Conservation (phyloP, 2,329 filamentous ascomycete genomes). For the Alternaria atra region DNA sequence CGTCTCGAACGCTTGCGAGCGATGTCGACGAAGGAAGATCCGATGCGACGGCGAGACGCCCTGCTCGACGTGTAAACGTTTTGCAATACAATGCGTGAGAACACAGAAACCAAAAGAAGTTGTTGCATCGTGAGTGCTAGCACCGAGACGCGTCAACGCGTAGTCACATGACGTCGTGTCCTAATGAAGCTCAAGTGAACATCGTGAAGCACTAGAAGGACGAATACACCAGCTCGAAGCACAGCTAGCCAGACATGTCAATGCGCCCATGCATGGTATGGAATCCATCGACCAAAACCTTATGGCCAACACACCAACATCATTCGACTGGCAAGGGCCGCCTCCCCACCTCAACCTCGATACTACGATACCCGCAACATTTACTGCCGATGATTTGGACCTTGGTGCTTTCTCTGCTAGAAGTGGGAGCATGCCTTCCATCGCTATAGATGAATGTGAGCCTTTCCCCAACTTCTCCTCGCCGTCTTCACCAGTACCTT, state of each 20-base stretch:
- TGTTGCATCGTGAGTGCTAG: slow-evolving; percentile 46
- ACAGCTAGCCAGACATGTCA: slow-evolving; percentile 47
- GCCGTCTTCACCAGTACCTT: slow-evolving; percentile 49
- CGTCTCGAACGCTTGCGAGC: slow-evolving; percentile 50
- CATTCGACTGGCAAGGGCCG: slow-evolving; percentile 44
- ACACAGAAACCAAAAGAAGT: slow-evolving; percentile 49
- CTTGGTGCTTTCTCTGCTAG: slow-evolving; percentile 36
- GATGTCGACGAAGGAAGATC: slow-evolving; percentile 49
- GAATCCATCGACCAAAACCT: slow-evolving; percentile 43
- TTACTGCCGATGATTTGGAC: slow-evolving; percentile 35
- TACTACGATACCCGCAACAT: slow-evolving; percentile 37
- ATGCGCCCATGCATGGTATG: slow-evolving; percentile 49
- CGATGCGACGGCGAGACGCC: slow-evolving; percentile 50
- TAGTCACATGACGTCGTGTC: slow-evolving; percentile 32
- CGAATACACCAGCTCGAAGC: slow-evolving; percentile 51
- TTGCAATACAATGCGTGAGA: slow-evolving; percentile 48
- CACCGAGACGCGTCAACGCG: slow-evolving; percentile 15
- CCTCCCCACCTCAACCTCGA: slow-evolving; percentile 38
- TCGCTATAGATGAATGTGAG: slow-evolving; percentile 51
- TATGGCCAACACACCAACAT: slow-evolving; percentile 36
- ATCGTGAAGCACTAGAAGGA: slow-evolving; percentile 47
- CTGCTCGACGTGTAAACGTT: slow-evolving; percentile 50
- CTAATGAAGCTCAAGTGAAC: slow-evolving; percentile 41
- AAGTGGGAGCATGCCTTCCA: slow-evolving; percentile 42
- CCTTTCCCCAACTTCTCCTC: slow-evolving; percentile 39